Percentiles rank a stretch among this genome's conserved stretches.
Conservation (phyloP, 129 eudicot species). For the Smallanthus sonchifolius region DNA sequence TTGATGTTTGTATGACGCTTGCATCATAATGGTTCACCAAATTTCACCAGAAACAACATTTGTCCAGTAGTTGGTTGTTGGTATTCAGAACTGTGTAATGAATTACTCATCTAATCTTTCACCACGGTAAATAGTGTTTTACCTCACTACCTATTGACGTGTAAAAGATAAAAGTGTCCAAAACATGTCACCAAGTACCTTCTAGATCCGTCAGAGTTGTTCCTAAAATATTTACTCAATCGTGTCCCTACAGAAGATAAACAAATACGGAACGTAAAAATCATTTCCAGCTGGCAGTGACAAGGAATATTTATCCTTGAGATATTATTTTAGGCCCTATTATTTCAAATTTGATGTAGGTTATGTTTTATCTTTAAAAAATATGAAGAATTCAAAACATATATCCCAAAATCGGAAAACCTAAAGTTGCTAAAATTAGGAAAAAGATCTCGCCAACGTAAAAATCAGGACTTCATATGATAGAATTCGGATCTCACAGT, state of each 20-base stretch:
- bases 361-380: no score
- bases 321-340: background rate
- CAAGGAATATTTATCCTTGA: slow-evolving; percentile 12
- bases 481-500: no score
- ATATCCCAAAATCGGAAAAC: no score
- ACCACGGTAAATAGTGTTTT: slow-evolving; percentile 12
- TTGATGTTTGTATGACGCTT: slow-evolving; percentile 20
- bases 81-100: slow-evolving; percentile 17
- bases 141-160: slow-evolving; percentile 1
- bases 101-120: slow-evolving; percentile 5
- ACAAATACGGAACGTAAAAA: background rate
- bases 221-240: background rate
- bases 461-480: no score
- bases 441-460: no score
- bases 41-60: slow-evolving; percentile 22
- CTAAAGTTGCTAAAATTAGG: no score
- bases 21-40: slow-evolving; percentile 32
- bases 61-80: slow-evolving; percentile 27
- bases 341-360: no score
- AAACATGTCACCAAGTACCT: slow-evolving; percentile 3
- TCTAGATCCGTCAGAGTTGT: slow-evolving; percentile 9
- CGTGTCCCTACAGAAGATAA: slow-evolving; percentile 1
- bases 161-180: slow-evolving; percentile 5
- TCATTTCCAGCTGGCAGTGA: slow-evolving; percentile 14
- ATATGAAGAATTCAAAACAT: no score